phyloP scores from a whole-genome alignment of 768 basidiomycete species.

The Harrya chromipes region DNA sequence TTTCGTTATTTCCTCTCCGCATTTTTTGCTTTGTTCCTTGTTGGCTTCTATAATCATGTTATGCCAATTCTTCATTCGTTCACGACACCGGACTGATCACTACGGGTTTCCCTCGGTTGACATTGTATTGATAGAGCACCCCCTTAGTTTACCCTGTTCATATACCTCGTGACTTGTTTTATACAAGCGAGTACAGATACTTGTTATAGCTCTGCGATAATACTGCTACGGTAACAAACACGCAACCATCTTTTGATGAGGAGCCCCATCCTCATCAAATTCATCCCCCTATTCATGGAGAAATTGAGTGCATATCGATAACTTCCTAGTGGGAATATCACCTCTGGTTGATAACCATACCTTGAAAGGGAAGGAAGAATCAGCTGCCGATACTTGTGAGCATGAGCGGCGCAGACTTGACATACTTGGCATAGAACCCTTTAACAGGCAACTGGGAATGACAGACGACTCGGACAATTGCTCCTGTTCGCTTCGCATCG shows the following conservation, averaged over 20 bases:
- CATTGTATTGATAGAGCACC: constrained; percentile 41
- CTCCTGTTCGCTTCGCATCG: constrained; percentile 31
- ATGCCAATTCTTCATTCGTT: constrained; percentile 19
- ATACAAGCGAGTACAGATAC: constrained; percentile 20
- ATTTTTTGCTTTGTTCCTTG: constrained; percentile 17
- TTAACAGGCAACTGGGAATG: constrained; percentile 73
- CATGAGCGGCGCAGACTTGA: constrained; percentile 11
- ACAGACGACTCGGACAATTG: constrained; percentile 43
- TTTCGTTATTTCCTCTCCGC: constrained; percentile 21
- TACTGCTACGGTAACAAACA: constrained; percentile 43
- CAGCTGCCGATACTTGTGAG: constrained; percentile 9
- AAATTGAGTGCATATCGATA: constrained; percentile 24
- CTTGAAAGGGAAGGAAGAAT: constrained; percentile 37
- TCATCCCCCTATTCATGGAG: constrained; percentile 51
- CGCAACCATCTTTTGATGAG: constrained; percentile 80
- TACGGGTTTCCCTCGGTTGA: constrained; percentile 32
- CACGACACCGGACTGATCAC: constrained; percentile 32
- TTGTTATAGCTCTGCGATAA: constrained; percentile 21
- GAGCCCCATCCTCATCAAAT: constrained; percentile 82
- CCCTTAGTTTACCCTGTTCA: constrained; percentile 33
- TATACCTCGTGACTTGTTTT: constrained; percentile 23
- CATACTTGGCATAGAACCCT: constrained; percentile 73
- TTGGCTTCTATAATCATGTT: constrained; percentile 32
- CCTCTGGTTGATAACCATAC: constrained; percentile 67
- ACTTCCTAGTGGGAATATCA: constrained; percentile 32